phyloP scores from a whole-genome alignment of 352 stramenopile species.

The Pythium diclinum region DNA sequence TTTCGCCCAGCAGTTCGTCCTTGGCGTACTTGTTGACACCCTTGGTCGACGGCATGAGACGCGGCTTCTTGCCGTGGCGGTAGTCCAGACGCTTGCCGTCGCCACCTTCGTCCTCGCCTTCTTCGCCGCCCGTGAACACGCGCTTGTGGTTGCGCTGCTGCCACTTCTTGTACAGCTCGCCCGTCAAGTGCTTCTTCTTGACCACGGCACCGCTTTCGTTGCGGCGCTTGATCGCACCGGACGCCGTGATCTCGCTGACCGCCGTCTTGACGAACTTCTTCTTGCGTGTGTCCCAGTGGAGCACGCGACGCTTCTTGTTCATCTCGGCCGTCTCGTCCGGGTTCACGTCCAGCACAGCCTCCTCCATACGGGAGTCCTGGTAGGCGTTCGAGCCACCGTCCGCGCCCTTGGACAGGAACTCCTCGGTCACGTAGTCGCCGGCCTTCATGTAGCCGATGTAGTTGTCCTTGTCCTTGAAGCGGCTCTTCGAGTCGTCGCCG shows the following conservation, averaged over 20 bases:
- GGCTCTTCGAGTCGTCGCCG: slow-evolving; percentile 11
- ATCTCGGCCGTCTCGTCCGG: slow-evolving; percentile 97
- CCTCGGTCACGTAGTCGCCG: slow-evolving; percentile 68
- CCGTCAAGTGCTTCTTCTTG: slow-evolving; percentile 85
- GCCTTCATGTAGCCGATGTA: slow-evolving; percentile 87
- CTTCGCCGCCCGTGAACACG: slow-evolving; percentile 67
- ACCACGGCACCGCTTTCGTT: slow-evolving; percentile 83
- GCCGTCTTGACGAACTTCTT: slow-evolving; percentile 95
- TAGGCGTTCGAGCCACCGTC: slow-evolving; percentile 81
- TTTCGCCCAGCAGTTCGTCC: slow-evolving; percentile 72
- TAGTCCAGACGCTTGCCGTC: slow-evolving; percentile 63
- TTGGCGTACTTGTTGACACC: slow-evolving; percentile 79
- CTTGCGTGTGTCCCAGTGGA: slow-evolving; percentile 99
- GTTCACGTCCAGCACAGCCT: slow-evolving; percentile 97
- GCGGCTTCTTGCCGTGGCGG: slow-evolving; percentile 74
- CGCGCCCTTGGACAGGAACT: slow-evolving; percentile 65
- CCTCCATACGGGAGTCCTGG: slow-evolving; percentile 88
- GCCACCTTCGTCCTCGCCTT: slow-evolving; percentile 52
- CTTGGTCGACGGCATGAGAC: slow-evolving; percentile 33
- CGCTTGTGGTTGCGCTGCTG: slow-evolving; percentile 88
- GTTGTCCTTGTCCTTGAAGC: slow-evolving; percentile 80
- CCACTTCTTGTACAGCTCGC: slow-evolving; percentile 94
- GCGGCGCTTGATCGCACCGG: slow-evolving; percentile 76
- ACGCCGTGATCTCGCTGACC: slow-evolving; percentile 84
- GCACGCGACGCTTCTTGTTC: slow-evolving; percentile 96